Evolutionary conservation across 129 eudicot genomes (phyloP), one percentile per base, ranked within the genome.

Genomic region (Chrysanthemum seticuspe): DNA sequence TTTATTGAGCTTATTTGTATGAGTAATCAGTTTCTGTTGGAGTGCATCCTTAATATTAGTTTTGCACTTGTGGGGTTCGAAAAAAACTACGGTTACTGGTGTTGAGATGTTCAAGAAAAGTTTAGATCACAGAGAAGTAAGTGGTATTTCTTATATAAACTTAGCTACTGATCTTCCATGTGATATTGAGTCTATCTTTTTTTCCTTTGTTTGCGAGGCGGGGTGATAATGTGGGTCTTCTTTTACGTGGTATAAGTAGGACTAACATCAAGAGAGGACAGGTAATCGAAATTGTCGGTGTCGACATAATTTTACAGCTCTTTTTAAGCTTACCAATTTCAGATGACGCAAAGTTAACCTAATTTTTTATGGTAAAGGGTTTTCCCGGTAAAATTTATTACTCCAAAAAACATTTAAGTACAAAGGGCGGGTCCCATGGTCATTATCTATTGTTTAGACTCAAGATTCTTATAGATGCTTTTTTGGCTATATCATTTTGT

Each of bases 31-130:
- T 12, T 58, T 11, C 23, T 59, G 76, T 11, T 53, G 10, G 2
- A 31, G 56, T 15, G 62, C 1, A n/a, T 80, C 62, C 58, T 27
- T 68, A 36, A 29, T 47, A 31, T 49, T 52, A 10, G 58, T 71
- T 10, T n/a, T 66, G 67, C 27, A 62, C 3, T 70, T 79, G 23
- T 71, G 89, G 98, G 89, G 89, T 54, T 1, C 78, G 61, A 68
- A 83, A 36, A 94, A 90, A 73, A 84, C 97, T 66, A 88, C 91
- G 0, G 97, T 90, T 55, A 94, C 98, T 49, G 96, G 97, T 55
- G 97, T 94, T 31, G 98, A 94, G 89, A 94, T 94, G 98, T 94
- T 90, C 83, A 94, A 86, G 89, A 94, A 94, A 85, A 86, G 85
- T 21, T 21, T 94, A 83, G 96, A 90, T 85, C 74, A 65, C 40